phyloP scores from a whole-genome alignment of 2,329 filamentous ascomycete species.

The Cercospora sojina region DNA sequence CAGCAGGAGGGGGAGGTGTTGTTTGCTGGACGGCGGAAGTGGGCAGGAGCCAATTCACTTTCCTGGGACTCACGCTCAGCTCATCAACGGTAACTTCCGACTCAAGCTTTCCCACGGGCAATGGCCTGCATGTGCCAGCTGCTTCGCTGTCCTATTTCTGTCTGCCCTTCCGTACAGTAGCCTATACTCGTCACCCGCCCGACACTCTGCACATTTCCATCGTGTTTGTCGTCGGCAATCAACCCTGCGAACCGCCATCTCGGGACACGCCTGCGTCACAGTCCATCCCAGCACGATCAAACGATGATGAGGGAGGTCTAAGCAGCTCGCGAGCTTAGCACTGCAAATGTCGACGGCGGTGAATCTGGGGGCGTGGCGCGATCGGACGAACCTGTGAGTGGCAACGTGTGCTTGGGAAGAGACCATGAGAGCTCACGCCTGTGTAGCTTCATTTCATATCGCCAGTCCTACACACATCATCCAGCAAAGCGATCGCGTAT shows the following conservation, averaged over 20 bases:
- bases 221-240: background rate
- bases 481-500: slow-evolving; percentile 73
- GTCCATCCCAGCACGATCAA: background rate
- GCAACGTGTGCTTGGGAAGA: background rate
- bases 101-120: slow-evolving; percentile 4
- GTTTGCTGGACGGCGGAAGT: slow-evolving; percentile 10
- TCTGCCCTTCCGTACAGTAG: background rate
- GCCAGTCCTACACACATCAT: slow-evolving; percentile 95
- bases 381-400: slow-evolving; percentile 93
- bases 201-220: background rate
- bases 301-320: slow-evolving; percentile 7
- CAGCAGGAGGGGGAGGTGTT: slow-evolving; percentile 11
- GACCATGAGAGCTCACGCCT: slow-evolving; percentile 9
- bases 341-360: slow-evolving; percentile 23
- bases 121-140: slow-evolving; percentile 5
- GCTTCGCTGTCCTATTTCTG: slow-evolving; percentile 5
- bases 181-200: background rate
- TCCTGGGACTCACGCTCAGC: slow-evolving; percentile 1
- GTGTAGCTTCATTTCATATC: slow-evolving; percentile 91
- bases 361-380: slow-evolving; percentile 68
- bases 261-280: background rate
- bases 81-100: slow-evolving; percentile 10
- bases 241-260: background rate
- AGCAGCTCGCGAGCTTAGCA: background rate
- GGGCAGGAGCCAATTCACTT: slow-evolving; percentile 8